Evolutionary conservation across 148 eudicot species (phyloP).

Genomic region (Silene conica): DNA sequence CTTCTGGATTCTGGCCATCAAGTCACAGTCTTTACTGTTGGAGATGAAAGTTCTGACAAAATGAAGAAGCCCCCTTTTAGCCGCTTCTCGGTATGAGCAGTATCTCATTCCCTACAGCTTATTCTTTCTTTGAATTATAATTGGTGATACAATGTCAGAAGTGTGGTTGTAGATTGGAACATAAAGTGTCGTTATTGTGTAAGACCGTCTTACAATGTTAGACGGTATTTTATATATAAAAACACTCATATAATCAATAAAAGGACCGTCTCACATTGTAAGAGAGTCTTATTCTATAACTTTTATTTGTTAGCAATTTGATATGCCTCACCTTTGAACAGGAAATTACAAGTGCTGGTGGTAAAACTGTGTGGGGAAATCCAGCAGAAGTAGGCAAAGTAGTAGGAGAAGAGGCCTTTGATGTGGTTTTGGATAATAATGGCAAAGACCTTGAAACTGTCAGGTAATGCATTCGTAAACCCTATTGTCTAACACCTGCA

Average conservation of each 20-base stretch:
- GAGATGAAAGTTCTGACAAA: slow-evolving; percentile 86
- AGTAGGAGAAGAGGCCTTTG: slow-evolving; percentile 60
- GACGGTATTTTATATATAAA: too few relatives aligned
- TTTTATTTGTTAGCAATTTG: neutral
- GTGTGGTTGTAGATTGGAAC: too few relatives aligned
- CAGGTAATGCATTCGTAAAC: slow-evolving; percentile 31
- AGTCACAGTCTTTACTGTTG: slow-evolving; percentile 82
- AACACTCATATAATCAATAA: too few relatives aligned
- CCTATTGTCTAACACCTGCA: neutral
- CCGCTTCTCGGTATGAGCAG: slow-evolving; percentile 78
- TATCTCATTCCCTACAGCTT: neutral
- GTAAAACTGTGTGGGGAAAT: slow-evolving; percentile 86
- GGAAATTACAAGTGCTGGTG: slow-evolving; percentile 88
- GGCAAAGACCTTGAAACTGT: slow-evolving; percentile 97
- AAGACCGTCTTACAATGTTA: too few relatives aligned
- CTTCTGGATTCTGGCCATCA: slow-evolving; percentile 65
- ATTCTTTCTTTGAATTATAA: neutral
- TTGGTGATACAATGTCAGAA: too few relatives aligned
- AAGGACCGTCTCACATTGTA: too few relatives aligned
- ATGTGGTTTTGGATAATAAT: slow-evolving; percentile 89
- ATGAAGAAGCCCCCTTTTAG: slow-evolving; percentile 94
- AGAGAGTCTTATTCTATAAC: too few relatives aligned
- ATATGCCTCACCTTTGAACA: slow-evolving; percentile 16
- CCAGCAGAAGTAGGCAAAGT: slow-evolving; percentile 69
- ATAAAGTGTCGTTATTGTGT: too few relatives aligned